Conservation (phyloP, 192 early-diverging fungal species). For the Diversispora eburnea region DNA sequence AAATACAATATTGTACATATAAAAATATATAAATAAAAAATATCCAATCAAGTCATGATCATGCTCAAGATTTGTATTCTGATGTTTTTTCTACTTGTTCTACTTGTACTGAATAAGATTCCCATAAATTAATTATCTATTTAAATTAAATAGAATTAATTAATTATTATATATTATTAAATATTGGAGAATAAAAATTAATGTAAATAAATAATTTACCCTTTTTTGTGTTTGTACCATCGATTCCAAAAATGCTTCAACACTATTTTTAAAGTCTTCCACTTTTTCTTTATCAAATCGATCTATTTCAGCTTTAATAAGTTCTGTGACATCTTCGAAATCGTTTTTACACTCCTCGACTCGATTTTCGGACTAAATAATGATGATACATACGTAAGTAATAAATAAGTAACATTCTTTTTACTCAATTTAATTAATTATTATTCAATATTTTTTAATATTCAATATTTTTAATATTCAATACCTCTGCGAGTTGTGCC, state of each 20-base stretch:
- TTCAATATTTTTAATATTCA: conserved; percentile 1
- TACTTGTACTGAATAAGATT: conserved; percentile 18
- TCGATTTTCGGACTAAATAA: conserved; percentile 41
- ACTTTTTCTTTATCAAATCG: conserved; percentile 78
- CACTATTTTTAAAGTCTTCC: conserved; percentile 70
- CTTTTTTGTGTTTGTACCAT: conserved; percentile 80
- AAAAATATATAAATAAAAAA: background rate
- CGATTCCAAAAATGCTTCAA: conserved; percentile 68
- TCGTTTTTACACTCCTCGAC: conserved; percentile 55
- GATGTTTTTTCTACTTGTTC: conserved; percentile 13
- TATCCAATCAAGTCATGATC: background rate
- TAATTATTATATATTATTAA: background rate
- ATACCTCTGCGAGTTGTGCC: conserved; percentile 55
- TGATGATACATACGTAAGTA: conserved; percentile 30
- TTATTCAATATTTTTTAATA: conserved; percentile 1
- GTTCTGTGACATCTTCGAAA: conserved; percentile 70
- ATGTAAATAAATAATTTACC: conserved; percentile 21
- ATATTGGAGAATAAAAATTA: background rate
- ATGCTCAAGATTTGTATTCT: conserved; percentile 5
- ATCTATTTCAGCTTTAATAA: conserved; percentile 70
- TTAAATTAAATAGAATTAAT: background rate
- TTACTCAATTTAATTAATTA: too few species aligned
- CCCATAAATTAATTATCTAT: conserved; percentile 27
- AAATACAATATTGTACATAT: too few species aligned
- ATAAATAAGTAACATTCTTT: conserved; percentile 28